These are phyloP conservation scores for Corynascus novoguineensis DNA, from an alignment of 495 filamentous ascomycete species.

Conservation along the genomic window DNA sequence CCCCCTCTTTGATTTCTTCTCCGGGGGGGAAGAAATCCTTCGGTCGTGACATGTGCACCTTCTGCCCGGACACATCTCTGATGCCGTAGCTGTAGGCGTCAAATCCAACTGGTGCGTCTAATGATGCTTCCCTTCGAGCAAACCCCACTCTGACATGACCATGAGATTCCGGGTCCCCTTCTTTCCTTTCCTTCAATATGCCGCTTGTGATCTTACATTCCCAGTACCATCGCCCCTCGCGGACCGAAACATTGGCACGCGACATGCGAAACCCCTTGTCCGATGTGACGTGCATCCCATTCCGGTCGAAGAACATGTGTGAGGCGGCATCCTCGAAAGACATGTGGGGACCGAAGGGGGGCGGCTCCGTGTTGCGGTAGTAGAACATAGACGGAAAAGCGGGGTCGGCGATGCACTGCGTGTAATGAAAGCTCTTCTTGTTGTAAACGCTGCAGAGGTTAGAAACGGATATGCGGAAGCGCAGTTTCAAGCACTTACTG, in stretches of 20 bases:
- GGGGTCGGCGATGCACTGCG: slow-evolving; percentile 83
- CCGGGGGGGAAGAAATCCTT: slow-evolving; percentile 76
- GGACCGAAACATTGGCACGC: slow-evolving; percentile 80
- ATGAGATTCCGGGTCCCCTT: slow-evolving; percentile 37
- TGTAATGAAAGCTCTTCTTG: slow-evolving; percentile 86
- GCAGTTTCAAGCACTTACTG: slow-evolving; percentile 45
- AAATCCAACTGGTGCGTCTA: slow-evolving; percentile 90
- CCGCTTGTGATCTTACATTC: slow-evolving; percentile 82
- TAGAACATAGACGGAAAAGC: slow-evolving; percentile 81
- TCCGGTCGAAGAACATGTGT: slow-evolving; percentile 61
- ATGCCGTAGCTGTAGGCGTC: slow-evolving; percentile 96
- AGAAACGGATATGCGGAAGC: not conserved
- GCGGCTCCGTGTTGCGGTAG: slow-evolving; percentile 80
- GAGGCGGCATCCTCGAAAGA: slow-evolving; percentile 88
- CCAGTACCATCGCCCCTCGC: slow-evolving; percentile 92
- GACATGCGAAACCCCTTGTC: slow-evolving; percentile 79
- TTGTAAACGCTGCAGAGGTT: slow-evolving; percentile 62
- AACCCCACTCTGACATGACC: slow-evolving; percentile 89
- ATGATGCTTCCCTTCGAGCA: slow-evolving; percentile 79
- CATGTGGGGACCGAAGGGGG: slow-evolving; percentile 73
- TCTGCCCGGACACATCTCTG: slow-evolving; percentile 81
- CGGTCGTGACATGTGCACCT: slow-evolving; percentile 87
- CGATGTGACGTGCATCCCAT: slow-evolving; percentile 59
- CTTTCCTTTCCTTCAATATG: slow-evolving; percentile 38
- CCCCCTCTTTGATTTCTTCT: slow-evolving; percentile 70